These are phyloP conservation scores for Yamadazyma kanchanaburiensis DNA, from an alignment of 1,139 yeast species.

Conservation along the genomic window DNA sequence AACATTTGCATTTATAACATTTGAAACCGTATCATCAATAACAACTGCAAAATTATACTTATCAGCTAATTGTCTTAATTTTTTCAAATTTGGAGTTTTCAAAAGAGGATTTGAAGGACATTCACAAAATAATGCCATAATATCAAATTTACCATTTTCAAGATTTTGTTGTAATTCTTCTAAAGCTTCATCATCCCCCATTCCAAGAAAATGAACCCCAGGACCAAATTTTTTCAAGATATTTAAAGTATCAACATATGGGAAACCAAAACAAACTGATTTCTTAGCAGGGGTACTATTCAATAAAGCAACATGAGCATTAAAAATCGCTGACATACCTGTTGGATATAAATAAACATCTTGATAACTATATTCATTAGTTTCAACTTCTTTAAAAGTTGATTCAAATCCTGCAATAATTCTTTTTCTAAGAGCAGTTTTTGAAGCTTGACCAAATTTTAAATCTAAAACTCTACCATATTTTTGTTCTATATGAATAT, in stretches of 20 bases:
- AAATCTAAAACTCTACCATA: slow-evolving; percentile 86
- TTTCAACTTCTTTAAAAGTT: slow-evolving; percentile 15
- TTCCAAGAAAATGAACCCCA: slow-evolving; percentile 76
- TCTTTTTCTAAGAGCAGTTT: slow-evolving; percentile 66
- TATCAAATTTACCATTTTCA: slow-evolving; percentile 57
- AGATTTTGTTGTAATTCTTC: slow-evolving; percentile 60
- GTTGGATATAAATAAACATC: slow-evolving; percentile 85
- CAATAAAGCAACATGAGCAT: slow-evolving; percentile 70
- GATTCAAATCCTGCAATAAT: slow-evolving; percentile 55
- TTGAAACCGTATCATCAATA: slow-evolving; percentile 93
- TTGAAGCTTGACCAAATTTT: slow-evolving; percentile 72
- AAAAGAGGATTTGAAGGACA: slow-evolving; percentile 91
- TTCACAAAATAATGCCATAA: slow-evolving; percentile 79
- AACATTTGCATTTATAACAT: slow-evolving; percentile 79
- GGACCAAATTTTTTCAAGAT: slow-evolving; percentile 88
- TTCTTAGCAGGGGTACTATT: slow-evolving; percentile 41
- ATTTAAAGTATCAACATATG: slow-evolving; percentile 89
- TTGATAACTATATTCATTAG: slow-evolving; percentile 31
- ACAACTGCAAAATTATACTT: slow-evolving; percentile 72
- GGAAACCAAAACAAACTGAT: slow-evolving; percentile 91
- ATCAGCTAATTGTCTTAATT: slow-evolving; percentile 63
- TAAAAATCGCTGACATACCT: slow-evolving; percentile 91
- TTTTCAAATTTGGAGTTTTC: slow-evolving; percentile 72
- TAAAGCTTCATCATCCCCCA: slow-evolving; percentile 75
- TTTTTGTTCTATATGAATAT: slow-evolving; percentile 78